These are phyloP conservation scores for Cornus suecica DNA, from an alignment of 148 eudicot genomes.

Conservation along the genomic window DNA sequence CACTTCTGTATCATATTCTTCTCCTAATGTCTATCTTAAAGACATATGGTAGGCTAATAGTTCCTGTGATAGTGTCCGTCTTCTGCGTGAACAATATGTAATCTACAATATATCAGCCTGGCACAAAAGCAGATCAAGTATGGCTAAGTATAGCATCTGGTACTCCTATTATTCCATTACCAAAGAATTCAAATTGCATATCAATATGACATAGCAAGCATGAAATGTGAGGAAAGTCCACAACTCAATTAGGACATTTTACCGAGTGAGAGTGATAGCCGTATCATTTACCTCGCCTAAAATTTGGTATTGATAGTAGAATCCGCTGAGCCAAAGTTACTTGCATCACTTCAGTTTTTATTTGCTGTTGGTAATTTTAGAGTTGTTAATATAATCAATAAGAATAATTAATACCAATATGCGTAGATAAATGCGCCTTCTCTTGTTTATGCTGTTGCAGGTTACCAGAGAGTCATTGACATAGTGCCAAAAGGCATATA, in stretches of 20 bases:
- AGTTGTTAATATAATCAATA: not conserved
- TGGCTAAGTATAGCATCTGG: not conserved
- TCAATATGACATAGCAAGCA: too few species aligned
- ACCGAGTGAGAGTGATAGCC: not conserved
- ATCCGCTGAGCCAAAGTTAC: not conserved
- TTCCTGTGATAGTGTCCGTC: too few species aligned
- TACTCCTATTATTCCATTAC: not conserved
- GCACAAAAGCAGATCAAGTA: not conserved
- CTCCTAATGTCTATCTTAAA: too few species aligned
- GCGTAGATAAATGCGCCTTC: not conserved
- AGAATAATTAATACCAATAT: not conserved
- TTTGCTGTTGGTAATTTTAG: not conserved
- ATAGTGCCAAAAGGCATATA: slow-evolving; percentile 8
- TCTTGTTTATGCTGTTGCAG: slow-evolving; percentile 36
- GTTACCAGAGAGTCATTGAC: slow-evolving; percentile 90
- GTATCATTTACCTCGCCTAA: not conserved
- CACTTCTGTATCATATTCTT: too few species aligned
- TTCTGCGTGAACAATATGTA: too few species aligned
- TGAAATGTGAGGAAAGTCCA: too few species aligned
- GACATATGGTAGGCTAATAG: too few species aligned
- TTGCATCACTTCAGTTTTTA: not conserved
- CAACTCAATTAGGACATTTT: too few species aligned
- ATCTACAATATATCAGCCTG: too few species aligned
- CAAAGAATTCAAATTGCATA: too few species aligned
- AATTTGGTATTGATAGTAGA: not conserved